Evolutionary conservation across 495 filamentous ascomycete species (phyloP), one percentile per base, ranked within the genome.

Genomic region (Aspergillus hancockii): DNA sequence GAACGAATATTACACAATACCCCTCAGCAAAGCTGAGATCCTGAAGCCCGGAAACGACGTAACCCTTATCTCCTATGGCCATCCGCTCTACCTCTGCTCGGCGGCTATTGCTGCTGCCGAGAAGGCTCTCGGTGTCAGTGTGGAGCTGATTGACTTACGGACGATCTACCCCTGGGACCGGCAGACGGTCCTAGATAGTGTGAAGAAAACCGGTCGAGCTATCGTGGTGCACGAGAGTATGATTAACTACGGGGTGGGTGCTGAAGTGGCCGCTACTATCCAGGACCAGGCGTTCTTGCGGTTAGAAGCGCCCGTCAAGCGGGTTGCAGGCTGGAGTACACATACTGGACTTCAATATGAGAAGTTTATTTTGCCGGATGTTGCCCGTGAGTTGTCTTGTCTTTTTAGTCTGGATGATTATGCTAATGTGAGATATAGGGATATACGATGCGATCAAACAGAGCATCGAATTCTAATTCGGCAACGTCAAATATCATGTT

Each of bases 151-250:
- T 51, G 94, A 98, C 72, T 71, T 98, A 46, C 80, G 94, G 41
- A 97, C 93, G 0, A 81, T 98, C 36, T 96, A 96, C 70, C 94
- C 94, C 0, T 98, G 94, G 94, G 94, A 98, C 73, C 87, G 92
- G 66, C 79, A 89, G 65, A 89, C 88, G 0, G 83, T 98, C 3
- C 71, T 95, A 49, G 79, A 88, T 34, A 97, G 93, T 63, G 94
- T 97, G 8, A 79, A 80, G 63, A 97, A 94, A 76, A 98, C 94
- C 9, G 93, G 94, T 0, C 75, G 93, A 52, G 93, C 91, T 32
- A 81, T 98, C 31, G 88, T 98, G 1, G 94, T 98, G 9, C 94
- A 98, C 71, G 94, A 98, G 73, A 88, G 91, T 55, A 97, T 96
- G 90, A 79, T 95, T 54, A 98, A 96, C 71, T 93, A 91, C 14